These are phyloP conservation scores for Rhodotorula sp. DNA, from an alignment of 1,284 basidiomycete genomes.

Conservation along the genomic window DNA sequence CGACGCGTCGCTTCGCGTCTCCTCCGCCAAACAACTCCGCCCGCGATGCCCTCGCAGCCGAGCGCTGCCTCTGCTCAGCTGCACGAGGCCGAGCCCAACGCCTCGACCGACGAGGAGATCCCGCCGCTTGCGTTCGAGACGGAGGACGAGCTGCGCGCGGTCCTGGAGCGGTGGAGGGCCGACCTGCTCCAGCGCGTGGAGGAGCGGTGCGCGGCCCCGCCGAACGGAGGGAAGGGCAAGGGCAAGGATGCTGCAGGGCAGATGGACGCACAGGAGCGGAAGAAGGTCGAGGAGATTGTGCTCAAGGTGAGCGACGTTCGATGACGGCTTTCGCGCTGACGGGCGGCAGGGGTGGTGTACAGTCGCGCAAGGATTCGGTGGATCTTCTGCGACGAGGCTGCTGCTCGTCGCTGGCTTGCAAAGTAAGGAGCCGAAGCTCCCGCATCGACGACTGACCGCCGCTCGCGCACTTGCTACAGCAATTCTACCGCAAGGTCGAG, in stretches of 20 bases:
- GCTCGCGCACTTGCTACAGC: background rate
- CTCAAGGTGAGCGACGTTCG: constrained; percentile 18
- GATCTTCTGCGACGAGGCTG: background rate
- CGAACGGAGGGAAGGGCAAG: background rate
- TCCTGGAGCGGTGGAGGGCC: constrained; percentile 19
- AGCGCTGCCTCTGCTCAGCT: background rate
- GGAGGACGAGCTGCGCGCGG: constrained; percentile 29
- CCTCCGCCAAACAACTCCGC: background rate
- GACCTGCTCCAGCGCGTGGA: constrained; percentile 6
- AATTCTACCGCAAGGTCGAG: constrained; percentile 31
- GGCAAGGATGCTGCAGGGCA: background rate
- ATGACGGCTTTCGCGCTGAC: background rate
- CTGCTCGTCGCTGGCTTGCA: too few relatives aligned
- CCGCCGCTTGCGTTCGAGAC: constrained; percentile 30
- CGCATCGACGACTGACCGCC: too few relatives aligned
- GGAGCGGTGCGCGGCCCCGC: background rate
- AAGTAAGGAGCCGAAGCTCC: too few relatives aligned
- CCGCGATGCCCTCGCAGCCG: background rate
- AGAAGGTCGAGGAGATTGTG: constrained; percentile 23
- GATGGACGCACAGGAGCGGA: constrained; percentile 1
- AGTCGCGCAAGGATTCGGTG: background rate
- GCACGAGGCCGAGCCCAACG: background rate
- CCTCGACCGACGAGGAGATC: constrained; percentile 18
- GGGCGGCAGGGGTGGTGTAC: background rate
- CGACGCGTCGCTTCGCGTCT: background rate